These are phyloP conservation scores for Blastobotrys illinoisensis DNA, from an alignment of 1,139 yeast genomes.

Conservation along the genomic window DNA sequence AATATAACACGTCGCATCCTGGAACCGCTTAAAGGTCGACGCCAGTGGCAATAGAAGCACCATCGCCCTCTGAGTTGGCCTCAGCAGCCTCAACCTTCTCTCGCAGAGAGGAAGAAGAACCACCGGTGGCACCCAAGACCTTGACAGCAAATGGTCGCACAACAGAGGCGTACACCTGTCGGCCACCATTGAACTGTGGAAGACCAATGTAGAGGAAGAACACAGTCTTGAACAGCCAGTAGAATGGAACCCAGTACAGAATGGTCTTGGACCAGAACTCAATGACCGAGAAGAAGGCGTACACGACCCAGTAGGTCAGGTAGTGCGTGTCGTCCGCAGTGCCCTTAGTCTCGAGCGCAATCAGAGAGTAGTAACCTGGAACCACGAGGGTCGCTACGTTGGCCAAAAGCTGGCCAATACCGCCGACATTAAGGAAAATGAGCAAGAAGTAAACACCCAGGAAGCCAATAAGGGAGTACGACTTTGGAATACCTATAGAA, in stretches of 20 bases:
- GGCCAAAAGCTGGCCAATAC: slow-evolving; percentile 82
- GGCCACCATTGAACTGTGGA: slow-evolving; percentile 86
- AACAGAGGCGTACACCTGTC: slow-evolving; percentile 53
- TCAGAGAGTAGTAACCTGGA: slow-evolving; percentile 85
- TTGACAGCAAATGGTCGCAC: slow-evolving; percentile 72
- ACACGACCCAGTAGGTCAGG: slow-evolving; percentile 95
- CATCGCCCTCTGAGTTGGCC: slow-evolving; percentile 19
- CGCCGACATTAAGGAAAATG: slow-evolving; percentile 85
- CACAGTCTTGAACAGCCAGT: slow-evolving; percentile 87
- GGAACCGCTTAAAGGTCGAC: slow-evolving; percentile 24
- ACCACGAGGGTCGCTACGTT: slow-evolving; percentile 86
- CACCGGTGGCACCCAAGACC: slow-evolving; percentile 34
- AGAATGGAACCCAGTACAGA: slow-evolving; percentile 91
- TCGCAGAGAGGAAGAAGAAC: slow-evolving; percentile 28
- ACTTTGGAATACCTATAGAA: slow-evolving; percentile 73
- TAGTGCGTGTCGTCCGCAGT: slow-evolving; percentile 77
- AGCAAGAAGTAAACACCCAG: slow-evolving; percentile 63
- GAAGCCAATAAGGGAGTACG: slow-evolving; percentile 70
- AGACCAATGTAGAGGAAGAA: slow-evolving; percentile 84
- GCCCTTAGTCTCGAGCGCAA: slow-evolving; percentile 69
- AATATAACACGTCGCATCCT: too few relatives aligned
- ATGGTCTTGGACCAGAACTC: slow-evolving; percentile 96
- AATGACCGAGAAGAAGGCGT: slow-evolving; percentile 79
- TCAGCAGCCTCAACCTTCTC: slow-evolving; percentile 31
- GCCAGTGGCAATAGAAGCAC: slow-evolving; percentile 26